Evolutionary conservation across 352 stramenopile genomes (phyloP), one percentile per base, ranked within the genome.

Genomic region (Discostella stelligera): DNA sequence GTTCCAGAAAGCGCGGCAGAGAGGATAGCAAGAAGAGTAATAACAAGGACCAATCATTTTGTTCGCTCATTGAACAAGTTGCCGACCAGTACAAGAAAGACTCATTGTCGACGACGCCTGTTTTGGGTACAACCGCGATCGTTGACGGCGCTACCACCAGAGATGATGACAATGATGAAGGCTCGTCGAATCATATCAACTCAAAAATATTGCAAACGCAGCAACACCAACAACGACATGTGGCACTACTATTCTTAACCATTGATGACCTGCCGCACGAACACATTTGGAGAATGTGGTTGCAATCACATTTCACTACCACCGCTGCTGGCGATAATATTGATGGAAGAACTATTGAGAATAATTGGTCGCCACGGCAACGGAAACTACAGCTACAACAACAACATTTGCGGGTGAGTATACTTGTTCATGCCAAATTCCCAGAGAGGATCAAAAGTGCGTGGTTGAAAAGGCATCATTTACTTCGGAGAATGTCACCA

Each of bases 231-330:
- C 64, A 61, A 73, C 49, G 66, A 46, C 87, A 93, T 58, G 66
- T 93, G 49, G 70, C 63, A 18, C 54, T 91, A 8, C 56, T 93
- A n/a, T 79, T 82, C 32, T 62, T 91, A 44, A 85, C 69, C 6
- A 93, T 93, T 67, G 80, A 89, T 62, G 81, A 87, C 53, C 66
- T 91, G n/a, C 85, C 85, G 18, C 86, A 86, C 59, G 83, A 90
- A 65, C 64, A 88, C 27, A 85, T 91, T 52, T 91, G 85, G 85
- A 85, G 74, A 56, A 77, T 72, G 25, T 93, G 78, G 74, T 66
- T 80, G 11, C 54, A 79, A 20, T 63, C 54, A 20, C 44, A 52
- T 10, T 44, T 39, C 3, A 14, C 27, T 3, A 11, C 48, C 3
- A 61, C 14, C 30, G 27, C 39, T 10, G 41, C 27, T 30, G 56